Base-by-base conservation (phyloP, 805 yeast species). In the Starmerella apis region DNA sequence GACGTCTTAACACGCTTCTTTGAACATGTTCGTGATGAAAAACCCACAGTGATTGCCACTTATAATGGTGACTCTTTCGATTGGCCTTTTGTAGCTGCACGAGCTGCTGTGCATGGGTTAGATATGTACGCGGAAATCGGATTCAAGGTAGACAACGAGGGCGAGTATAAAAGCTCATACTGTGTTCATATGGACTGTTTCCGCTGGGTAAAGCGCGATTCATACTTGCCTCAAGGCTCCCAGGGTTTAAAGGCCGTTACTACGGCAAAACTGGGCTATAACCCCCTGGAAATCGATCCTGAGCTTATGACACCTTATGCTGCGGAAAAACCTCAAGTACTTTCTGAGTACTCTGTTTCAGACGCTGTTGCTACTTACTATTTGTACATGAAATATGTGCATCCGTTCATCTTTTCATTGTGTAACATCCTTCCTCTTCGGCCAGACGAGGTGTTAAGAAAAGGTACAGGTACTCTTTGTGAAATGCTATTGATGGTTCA, bases 311-410 rank as follows among this genome's bases (percentile, higher is more conserved):
- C 96, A 0, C 96, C 96, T 0, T 92, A 90, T 65, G 99, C 99
- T 3, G 79, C 81, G 57, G 95, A 88, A 61, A 78, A 83, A 59
- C 98, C 99, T 0, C 97, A 92, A 61, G 69, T 82, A 3, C 68
- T 92, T 46, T 86, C 98, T 0, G 98, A 94, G 63, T 92, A 92
- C 66, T 94, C 98, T 0, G 99, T 92, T 24, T 94, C 98, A 50
- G 99, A 92, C 73, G 99, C 99, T 11, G 98, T 94, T 35, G 98
- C 98, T 4, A 92, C 99, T 0, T 92, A 88, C 64, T 92, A 92
- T 66, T 71, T 92, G 42, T 92, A 88, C 70, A 88, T 83, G 79
- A 92, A 92, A 67, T 94, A 92, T 63, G 96, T 92, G 47, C 97
- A 88, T 66, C 97, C 97, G 1, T 92, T 92, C 68, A 83, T 92